These are phyloP conservation scores for Suillus clintonianus DNA, from an alignment of 768 basidiomycete genomes.

Conservation along the genomic window DNA sequence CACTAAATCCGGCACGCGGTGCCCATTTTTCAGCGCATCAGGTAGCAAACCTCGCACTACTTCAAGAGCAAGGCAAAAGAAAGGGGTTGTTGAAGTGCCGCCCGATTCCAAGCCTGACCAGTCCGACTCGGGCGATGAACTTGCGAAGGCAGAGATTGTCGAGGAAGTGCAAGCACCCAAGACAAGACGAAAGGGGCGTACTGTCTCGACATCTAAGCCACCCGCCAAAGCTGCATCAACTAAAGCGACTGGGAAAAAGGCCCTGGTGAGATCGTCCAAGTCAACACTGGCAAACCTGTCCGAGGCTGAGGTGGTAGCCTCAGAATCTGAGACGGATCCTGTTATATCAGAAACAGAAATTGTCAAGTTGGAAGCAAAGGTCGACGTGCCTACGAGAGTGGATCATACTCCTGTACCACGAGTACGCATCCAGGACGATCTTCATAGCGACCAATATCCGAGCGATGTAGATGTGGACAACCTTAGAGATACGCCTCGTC, in stretches of 20 bases:
- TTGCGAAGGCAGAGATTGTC: conserved; percentile 9
- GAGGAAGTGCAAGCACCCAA: conserved; percentile 12
- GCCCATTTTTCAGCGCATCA: conserved; percentile 45
- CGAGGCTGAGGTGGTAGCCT: background rate
- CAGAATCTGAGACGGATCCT: background rate
- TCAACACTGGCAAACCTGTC: background rate
- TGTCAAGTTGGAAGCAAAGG: background rate
- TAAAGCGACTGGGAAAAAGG: background rate
- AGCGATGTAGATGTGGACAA: background rate
- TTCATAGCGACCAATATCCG: background rate
- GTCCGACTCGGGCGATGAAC: conserved; percentile 26
- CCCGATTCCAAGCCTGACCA: background rate
- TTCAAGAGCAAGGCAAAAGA: conserved; percentile 10
- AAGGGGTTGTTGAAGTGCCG: background rate
- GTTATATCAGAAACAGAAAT: background rate
- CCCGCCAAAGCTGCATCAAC: background rate
- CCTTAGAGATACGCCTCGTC: background rate
- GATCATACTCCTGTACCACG: background rate
- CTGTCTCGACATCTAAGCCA: background rate
- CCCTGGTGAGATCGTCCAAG: background rate
- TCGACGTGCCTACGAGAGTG: background rate
- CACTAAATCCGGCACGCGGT: conserved; percentile 43
- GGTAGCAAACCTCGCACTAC: conserved; percentile 24
- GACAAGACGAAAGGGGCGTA: conserved; percentile 8
- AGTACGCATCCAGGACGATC: background rate